Evolutionary conservation across 352 stramenopile genomes (phyloP).

Genomic region (Phytopythium ostracodes): DNA sequence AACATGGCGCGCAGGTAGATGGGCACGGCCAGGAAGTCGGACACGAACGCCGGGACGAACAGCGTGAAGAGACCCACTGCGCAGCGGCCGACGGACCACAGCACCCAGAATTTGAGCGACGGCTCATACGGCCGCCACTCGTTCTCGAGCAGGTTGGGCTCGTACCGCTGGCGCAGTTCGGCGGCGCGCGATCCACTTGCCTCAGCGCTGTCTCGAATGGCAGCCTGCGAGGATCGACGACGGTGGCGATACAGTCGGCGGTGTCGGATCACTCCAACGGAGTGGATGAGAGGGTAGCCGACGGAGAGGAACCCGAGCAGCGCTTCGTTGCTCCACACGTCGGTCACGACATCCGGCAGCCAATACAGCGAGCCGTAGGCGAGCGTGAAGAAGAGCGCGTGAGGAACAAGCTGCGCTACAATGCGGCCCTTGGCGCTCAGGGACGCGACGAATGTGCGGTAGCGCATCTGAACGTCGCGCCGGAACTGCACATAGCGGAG

Average conservation of each 20-base stretch:
- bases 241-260: conserved; percentile 39
- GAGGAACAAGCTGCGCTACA: conserved; percentile 57
- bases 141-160: conserved; percentile 33
- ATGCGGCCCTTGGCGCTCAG: conserved; percentile 66
- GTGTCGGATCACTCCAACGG: conserved; percentile 55
- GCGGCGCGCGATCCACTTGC: conserved; percentile 12
- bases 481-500: conserved; percentile 49
- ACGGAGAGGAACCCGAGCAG: conserved; percentile 56
- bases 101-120: conserved; percentile 84
- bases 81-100: conserved; percentile 62
- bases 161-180: conserved; percentile 25
- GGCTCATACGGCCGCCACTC: conserved; percentile 69
- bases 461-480: conserved; percentile 46
- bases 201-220: not conserved
- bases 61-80: conserved; percentile 48
- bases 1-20: conserved; percentile 66
- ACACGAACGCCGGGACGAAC: conserved; percentile 62
- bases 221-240: not conserved
- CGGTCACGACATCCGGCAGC: conserved; percentile 36
- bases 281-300: conserved; percentile 64
- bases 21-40: conserved; percentile 42
- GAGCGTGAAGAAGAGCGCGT: conserved; percentile 54
- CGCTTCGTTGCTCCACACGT: conserved; percentile 53
- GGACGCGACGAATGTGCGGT: conserved; percentile 64
- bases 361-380: conserved; percentile 60